phyloP scores from a whole-genome alignment of 192 early-diverging fungal genomes.

The Backusella circina region DNA sequence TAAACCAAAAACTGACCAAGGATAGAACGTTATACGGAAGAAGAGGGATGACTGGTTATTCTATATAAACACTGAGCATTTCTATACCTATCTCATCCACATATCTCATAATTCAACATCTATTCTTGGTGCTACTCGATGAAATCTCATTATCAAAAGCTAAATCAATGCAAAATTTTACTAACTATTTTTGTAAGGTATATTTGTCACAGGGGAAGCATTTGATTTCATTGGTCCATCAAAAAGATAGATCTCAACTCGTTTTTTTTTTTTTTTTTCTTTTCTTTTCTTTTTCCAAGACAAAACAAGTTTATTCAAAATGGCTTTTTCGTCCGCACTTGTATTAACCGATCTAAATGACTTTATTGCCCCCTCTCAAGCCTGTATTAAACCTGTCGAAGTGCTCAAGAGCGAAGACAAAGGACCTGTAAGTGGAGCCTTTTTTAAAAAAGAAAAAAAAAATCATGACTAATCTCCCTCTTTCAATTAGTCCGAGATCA shows the following conservation, averaged over 20 bases:
- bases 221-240: background rate
- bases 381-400: conserved; percentile 95
- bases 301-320: conserved; percentile 17
- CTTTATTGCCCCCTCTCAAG: conserved; percentile 95
- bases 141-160: too few species aligned
- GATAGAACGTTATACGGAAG: too few species aligned
- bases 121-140: too few species aligned
- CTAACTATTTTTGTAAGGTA: background rate
- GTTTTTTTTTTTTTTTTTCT: background rate
- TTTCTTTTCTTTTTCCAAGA: background rate
- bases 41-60: too few species aligned
- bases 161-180: background rate
- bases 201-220: background rate
- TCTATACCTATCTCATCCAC: too few species aligned
- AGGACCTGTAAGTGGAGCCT: conserved; percentile 29
- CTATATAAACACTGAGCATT: too few species aligned
- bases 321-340: conserved; percentile 86
- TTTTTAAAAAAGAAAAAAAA: too few species aligned
- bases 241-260: background rate
- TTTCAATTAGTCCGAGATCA: conserved; percentile 58
- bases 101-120: too few species aligned
- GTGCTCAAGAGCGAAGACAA: conserved; percentile 57
- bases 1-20: too few species aligned
- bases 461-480: background rate
- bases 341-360: conserved; percentile 94